phyloP scores from a whole-genome alignment of 805 yeast species.

The Myxozyma udenii region DNA sequence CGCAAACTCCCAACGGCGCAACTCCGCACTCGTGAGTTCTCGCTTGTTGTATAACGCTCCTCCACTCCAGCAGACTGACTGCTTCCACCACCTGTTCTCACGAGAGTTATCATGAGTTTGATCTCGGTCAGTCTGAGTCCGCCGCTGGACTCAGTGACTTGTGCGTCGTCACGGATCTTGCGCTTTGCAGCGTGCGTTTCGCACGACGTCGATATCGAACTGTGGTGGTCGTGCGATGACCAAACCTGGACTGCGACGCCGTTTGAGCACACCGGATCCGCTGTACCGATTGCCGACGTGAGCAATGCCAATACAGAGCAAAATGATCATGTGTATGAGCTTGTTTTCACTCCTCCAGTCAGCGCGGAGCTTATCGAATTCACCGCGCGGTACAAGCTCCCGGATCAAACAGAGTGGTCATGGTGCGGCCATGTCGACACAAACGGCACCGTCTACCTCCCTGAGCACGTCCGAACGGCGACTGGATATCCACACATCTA shows the following conservation, averaged over 20 bases:
- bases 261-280: background rate
- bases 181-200: slow-evolving; percentile 18
- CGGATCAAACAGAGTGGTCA: slow-evolving; percentile 8
- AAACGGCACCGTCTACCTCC: slow-evolving; percentile 18
- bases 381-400: slow-evolving; percentile 25
- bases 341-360: slow-evolving; percentile 21
- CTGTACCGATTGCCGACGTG: background rate
- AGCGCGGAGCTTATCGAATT: slow-evolving; percentile 12
- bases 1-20: no score
- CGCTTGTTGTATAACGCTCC: no score
- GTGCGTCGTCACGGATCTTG: slow-evolving; percentile 16
- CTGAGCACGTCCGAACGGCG: background rate
- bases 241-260: slow-evolving; percentile 12
- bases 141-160: slow-evolving; percentile 15
- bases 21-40: no score
- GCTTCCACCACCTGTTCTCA: no score
- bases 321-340: background rate
- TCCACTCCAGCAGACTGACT: no score
- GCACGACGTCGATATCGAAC: slow-evolving; percentile 7
- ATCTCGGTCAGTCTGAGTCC: no score
- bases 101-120: no score
- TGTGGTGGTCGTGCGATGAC: slow-evolving; percentile 24
- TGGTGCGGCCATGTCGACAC: slow-evolving; percentile 19
- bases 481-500: slow-evolving; percentile 1
- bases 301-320: background rate